Evolutionary conservation across 495 filamentous ascomycete genomes (phyloP).

Genomic region (Penicillium ochrochloron): DNA sequence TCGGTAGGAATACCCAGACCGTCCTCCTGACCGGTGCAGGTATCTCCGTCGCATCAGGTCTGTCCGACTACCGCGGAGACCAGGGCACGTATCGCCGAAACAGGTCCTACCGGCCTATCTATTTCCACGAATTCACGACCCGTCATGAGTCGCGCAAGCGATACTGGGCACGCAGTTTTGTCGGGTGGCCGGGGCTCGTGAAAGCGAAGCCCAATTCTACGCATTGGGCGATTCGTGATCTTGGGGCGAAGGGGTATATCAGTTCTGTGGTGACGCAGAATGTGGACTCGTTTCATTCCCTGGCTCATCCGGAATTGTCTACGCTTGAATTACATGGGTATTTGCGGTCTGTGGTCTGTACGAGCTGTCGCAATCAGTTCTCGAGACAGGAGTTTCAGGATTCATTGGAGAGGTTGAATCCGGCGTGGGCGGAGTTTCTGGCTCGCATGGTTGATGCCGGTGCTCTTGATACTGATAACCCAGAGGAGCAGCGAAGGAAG

Average conservation of each 20-base stretch:
- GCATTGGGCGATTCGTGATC: slow-evolving; percentile 73
- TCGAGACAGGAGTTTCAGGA: slow-evolving; percentile 74
- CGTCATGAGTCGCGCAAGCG: slow-evolving; percentile 88
- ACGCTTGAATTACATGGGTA: slow-evolving; percentile 92
- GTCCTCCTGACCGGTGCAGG: slow-evolving; percentile 92
- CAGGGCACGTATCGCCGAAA: slow-evolving; percentile 93
- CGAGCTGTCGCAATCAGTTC: slow-evolving; percentile 71
- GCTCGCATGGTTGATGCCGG: slow-evolving; percentile 69
- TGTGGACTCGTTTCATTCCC: slow-evolving; percentile 89
- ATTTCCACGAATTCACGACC: slow-evolving; percentile 83
- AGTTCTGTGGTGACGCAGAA: slow-evolving; percentile 90
- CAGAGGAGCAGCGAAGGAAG: slow-evolving; percentile 65
- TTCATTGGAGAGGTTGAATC: slow-evolving; percentile 78
- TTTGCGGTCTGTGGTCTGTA: slow-evolving; percentile 77
- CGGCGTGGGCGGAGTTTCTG: slow-evolving; percentile 81
- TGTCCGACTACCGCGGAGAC: slow-evolving; percentile 89
- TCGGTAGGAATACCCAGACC: slow-evolving; percentile 54
- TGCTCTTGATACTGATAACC: slow-evolving; percentile 77
- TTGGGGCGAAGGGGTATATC: slow-evolving; percentile 73
- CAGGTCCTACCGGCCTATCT: slow-evolving; percentile 86
- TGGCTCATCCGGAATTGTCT: slow-evolving; percentile 72
- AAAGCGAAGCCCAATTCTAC: slow-evolving; percentile 79
- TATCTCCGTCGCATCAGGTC: slow-evolving; percentile 88
- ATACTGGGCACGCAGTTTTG: slow-evolving; percentile 94
- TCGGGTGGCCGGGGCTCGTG: slow-evolving; percentile 84